phyloP scores from a whole-genome alignment of 2,329 filamentous ascomycete species.

The Endocalyx cinctus region DNA sequence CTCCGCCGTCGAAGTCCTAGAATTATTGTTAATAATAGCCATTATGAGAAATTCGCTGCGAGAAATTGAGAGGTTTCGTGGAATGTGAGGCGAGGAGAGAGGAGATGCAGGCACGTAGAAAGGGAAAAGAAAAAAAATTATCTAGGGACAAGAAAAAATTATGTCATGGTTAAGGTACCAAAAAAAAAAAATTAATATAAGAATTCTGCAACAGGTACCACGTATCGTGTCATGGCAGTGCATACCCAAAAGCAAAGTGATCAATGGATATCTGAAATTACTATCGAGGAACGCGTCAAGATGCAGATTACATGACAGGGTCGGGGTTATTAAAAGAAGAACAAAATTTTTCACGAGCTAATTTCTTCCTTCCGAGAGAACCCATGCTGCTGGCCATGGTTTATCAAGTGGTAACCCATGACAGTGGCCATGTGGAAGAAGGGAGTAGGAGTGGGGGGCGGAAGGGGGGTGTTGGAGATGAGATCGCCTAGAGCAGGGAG shows the following conservation, averaged over 20 bases:
- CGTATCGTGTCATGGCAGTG: no score
- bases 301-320: conserved; percentile 12
- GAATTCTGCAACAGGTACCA: no score
- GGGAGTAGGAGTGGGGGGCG: conserved; percentile 20
- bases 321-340: conserved; percentile 16
- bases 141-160: conserved; percentile 10
- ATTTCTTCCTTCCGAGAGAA: conserved; percentile 19
- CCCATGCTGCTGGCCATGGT: conserved; percentile 10
- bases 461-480: conserved; percentile 18
- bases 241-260: no score
- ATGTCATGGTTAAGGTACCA: conserved; percentile 4
- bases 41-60: conserved; percentile 16
- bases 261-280: conserved; percentile 10
- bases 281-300: conserved; percentile 8
- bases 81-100: conserved; percentile 1
- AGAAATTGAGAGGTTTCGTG: background rate
- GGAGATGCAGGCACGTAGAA: background rate
- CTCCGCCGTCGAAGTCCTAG: conserved; percentile 54
- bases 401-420: conserved; percentile 13
- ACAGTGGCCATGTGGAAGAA: conserved; percentile 27
- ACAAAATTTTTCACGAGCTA: conserved; percentile 23
- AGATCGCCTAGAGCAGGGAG: conserved; percentile 9
- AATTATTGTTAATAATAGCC: conserved; percentile 45
- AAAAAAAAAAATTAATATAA: no score
- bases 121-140: conserved; percentile 7